Evolutionary conservation across 2,329 filamentous ascomycete species (phyloP), one percentile per base, ranked within the genome.

Genomic region (Phyllosticta citrichinensis): DNA sequence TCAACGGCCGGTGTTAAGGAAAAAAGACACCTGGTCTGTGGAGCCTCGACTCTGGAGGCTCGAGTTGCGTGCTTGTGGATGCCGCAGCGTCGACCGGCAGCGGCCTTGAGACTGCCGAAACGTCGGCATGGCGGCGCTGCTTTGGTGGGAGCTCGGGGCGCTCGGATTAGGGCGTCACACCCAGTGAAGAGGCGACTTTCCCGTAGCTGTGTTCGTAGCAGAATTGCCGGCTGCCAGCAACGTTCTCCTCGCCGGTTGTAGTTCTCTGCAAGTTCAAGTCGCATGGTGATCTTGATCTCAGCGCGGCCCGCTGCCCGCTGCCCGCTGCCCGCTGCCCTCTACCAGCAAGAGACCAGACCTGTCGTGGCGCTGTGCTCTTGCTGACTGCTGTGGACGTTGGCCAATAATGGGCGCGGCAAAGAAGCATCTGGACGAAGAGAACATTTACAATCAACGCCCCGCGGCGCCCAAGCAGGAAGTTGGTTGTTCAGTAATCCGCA

Each of bases 101-200:
- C 40, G 40, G 40, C 40, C 57, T 54, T 54, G 57, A 58, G 57
- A 58, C 57, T 58, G 57, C 57, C 57, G 57, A 54, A 47, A 40
- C 20, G 35, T 40, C 57, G 57, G 57, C 51, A 56, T 35, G 58
- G 40, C 52, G 58, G 58, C 19, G 27, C 33, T 47, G 53, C n/a
- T 35, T 22, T 60, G 58, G 58, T 20, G 52, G 53, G 53, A 60
- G 55, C 53, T 60, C 58, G 58, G 58, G 2, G 17, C 9, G 27
- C 40, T 60, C 58, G 58, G 58, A 56, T 47, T 47, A 19, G 40
- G 40, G 27, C 27, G 27, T 8, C 27, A 30, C 27, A 17, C 22
- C 22, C 22, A 22, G n/a, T n/a, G 40, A 2, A n/a, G 40, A 47
- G 5, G 40, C n/a, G 40, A 30, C 27, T 47, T n/a, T n/a, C 40